A percentile compares a stretch with the other conserved stretches of the same genome.
Conservation (phyloP, 148 eudicot species). For the Chenopodium formosanum region DNA sequence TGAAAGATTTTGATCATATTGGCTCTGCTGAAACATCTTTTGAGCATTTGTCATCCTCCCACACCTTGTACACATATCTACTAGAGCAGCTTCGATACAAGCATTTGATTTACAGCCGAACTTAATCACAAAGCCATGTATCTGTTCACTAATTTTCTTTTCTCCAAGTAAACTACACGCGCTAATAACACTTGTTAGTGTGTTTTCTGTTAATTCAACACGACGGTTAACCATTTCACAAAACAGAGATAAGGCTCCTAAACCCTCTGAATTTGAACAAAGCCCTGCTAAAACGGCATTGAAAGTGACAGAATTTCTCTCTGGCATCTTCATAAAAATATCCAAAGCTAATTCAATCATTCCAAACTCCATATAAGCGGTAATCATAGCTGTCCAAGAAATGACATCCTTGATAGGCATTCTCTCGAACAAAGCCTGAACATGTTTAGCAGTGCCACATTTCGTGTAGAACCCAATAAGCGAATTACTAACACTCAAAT, state of each 20-base stretch:
- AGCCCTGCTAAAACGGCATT: constrained; percentile 74
- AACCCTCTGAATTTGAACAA: constrained; percentile 61
- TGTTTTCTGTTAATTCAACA: constrained; percentile 57
- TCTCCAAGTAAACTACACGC: constrained; percentile 68
- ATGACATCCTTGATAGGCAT: constrained; percentile 61
- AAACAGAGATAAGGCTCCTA: constrained; percentile 53
- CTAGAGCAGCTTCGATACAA: constrained; percentile 57
- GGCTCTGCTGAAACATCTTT: constrained; percentile 42
- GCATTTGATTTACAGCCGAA: constrained; percentile 53
- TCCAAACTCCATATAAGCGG: constrained; percentile 76
- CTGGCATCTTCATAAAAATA: constrained; percentile 60
- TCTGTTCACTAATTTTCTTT: constrained; percentile 51
- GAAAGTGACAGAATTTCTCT: constrained; percentile 58
- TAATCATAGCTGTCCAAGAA: constrained; percentile 82
- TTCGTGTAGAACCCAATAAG: constrained; percentile 66
- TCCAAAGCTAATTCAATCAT: constrained; percentile 61
- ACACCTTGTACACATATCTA: constrained; percentile 87
- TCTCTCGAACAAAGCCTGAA: constrained; percentile 50
- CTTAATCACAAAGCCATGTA: constrained; percentile 75
- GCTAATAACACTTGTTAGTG: constrained; percentile 57
- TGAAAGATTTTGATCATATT: constrained; percentile 27
- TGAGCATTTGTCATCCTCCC: constrained; percentile 73
- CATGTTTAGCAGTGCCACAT: constrained; percentile 57
- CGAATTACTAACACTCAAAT: constrained; percentile 64
- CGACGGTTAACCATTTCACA: constrained; percentile 55